Percentiles rank a stretch among this genome's conserved stretches.
Conservation (phyloP, 805 yeast genomes). For the Zygotorulaspora chibaensis region DNA sequence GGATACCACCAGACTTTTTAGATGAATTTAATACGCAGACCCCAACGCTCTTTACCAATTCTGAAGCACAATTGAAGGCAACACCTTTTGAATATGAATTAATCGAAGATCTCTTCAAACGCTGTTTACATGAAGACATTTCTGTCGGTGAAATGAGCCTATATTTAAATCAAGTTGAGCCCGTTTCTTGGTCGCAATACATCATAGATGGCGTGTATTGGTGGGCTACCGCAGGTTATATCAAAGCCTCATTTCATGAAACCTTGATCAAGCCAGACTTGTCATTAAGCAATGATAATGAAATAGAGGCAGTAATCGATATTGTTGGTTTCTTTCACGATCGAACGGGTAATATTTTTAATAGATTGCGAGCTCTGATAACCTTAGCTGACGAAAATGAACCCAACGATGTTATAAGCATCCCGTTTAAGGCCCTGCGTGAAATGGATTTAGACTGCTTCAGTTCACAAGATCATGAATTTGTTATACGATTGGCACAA, state of each 20-base stretch:
- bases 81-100: constrained; percentile 29
- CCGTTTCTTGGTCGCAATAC: constrained; percentile 32
- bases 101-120: constrained; percentile 8
- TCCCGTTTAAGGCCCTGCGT: constrained; percentile 22
- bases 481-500: constrained; percentile 20
- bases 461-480: constrained; percentile 29
- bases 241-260: constrained; percentile 27
- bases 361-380: constrained; percentile 15
- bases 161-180: constrained; percentile 18
- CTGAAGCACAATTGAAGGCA: constrained; percentile 19
- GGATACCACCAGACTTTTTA: constrained; percentile 13
- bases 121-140: constrained; percentile 17
- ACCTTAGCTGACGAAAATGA: constrained; percentile 14
- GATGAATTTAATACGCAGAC: constrained; percentile 7
- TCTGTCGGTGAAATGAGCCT: constrained; percentile 11
- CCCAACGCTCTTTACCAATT: constrained; percentile 15
- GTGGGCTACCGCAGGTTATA: constrained; percentile 29
- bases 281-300: constrained; percentile 9
- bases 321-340: constrained; percentile 21
- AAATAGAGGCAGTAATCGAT: constrained; percentile 11
- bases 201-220: constrained; percentile 30
- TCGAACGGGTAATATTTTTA: constrained; percentile 16
- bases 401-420: constrained; percentile 11
- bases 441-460: constrained; percentile 32
- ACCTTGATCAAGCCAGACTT: background rate